These are phyloP conservation scores for Myotisia sp. DNA, from an alignment of 2,329 filamentous ascomycete species.

Conservation along the genomic window DNA sequence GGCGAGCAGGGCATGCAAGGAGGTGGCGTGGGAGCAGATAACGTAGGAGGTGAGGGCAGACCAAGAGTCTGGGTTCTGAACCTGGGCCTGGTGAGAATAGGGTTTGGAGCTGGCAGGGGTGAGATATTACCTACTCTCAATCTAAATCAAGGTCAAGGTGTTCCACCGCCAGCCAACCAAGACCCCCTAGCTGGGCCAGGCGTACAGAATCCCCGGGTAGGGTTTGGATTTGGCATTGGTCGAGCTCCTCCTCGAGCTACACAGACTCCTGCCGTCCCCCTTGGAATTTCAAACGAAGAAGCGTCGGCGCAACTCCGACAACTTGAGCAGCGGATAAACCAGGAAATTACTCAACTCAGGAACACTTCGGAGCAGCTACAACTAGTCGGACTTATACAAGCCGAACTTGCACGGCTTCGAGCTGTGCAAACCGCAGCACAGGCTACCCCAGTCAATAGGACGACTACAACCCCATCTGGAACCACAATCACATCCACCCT, in stretches of 20 bases:
- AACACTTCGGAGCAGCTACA: conserved; percentile 53
- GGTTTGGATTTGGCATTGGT: conserved; percentile 30
- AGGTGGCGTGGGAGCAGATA: conserved; percentile 17
- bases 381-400: conserved; percentile 51
- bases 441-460: not conserved
- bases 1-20: conserved; percentile 3
- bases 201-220: conserved; percentile 24
- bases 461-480: not conserved
- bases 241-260: conserved; percentile 16
- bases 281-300: conserved; percentile 6
- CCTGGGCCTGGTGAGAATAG: conserved; percentile 59
- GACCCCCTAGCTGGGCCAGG: conserved; percentile 12
- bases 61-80: conserved; percentile 50
- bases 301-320: conserved; percentile 25
- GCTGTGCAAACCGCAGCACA: conserved; percentile 27
- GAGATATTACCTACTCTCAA: conserved; percentile 52
- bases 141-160: conserved; percentile 38
- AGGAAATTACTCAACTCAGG: conserved; percentile 51
- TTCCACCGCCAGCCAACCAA: conserved; percentile 14
- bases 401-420: conserved; percentile 53
- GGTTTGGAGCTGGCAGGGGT: conserved; percentile 48
- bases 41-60: conserved; percentile 24
- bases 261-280: conserved; percentile 1
- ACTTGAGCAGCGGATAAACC: conserved; percentile 54
- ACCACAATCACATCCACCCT: not conserved